Percentiles rank a stretch among this genome's conserved stretches.
Conservation (phyloP, 352 stramenopile genomes). For the Phytophthora meadii region DNA sequence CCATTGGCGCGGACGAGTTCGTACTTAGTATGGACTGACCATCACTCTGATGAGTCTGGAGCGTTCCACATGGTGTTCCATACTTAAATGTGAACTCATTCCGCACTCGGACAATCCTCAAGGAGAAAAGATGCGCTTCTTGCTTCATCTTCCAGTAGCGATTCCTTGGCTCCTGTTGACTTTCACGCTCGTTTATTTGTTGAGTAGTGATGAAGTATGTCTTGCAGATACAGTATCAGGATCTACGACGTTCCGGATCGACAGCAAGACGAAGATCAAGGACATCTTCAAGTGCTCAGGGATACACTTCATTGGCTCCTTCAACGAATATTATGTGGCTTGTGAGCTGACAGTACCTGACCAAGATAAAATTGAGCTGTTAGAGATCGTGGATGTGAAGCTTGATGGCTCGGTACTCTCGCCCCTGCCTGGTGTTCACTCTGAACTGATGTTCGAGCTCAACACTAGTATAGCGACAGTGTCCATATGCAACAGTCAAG, state of each 20-base stretch:
- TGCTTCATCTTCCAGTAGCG: neutral
- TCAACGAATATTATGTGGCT: constrained; percentile 87
- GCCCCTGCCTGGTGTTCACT: constrained; percentile 47
- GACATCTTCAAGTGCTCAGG: constrained; percentile 76
- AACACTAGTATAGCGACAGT: constrained; percentile 40
- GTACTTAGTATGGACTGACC: constrained; percentile 33
- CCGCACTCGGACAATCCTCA: constrained; percentile 12
- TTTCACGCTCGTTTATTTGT: neutral
- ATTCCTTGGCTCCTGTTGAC: constrained; percentile 11
- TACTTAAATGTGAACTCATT: constrained; percentile 7
- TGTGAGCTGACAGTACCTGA: constrained; percentile 57
- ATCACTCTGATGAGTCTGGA: constrained; percentile 29
- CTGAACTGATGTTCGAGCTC: constrained; percentile 58
- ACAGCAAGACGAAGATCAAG: constrained; percentile 53
- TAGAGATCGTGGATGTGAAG: constrained; percentile 53
- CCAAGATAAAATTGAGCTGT: constrained; percentile 33
- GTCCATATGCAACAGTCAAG: constrained; percentile 54
- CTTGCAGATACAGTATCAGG: constrained; percentile 9
- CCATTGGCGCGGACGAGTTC: constrained; percentile 34
- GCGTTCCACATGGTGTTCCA: constrained; percentile 12
- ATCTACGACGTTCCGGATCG: constrained; percentile 56
- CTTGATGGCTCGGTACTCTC: constrained; percentile 55
- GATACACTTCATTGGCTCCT: constrained; percentile 72
- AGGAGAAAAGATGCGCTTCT: constrained; percentile 22
- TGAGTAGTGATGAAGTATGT: neutral